phyloP scores from a whole-genome alignment of 164 flowering plant species.

The Liquidambar formosana region DNA sequence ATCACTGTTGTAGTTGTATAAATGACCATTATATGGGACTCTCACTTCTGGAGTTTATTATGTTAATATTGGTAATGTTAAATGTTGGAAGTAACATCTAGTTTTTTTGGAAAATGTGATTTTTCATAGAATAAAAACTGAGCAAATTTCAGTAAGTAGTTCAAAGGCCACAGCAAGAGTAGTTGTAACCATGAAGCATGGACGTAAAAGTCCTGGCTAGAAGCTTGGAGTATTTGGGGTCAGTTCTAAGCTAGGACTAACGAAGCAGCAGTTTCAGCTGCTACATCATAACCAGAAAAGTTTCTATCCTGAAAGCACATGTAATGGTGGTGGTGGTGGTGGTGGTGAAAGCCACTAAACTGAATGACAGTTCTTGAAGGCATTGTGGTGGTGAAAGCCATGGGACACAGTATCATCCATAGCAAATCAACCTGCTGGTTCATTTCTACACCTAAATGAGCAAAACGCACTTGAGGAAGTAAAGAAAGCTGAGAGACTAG shows the following conservation, averaged over 20 bases:
- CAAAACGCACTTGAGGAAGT: constrained; percentile 11
- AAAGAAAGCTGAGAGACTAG: not conserved
- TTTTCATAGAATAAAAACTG: too few species aligned
- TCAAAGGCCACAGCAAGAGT: too few species aligned
- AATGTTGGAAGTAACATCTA: too few species aligned
- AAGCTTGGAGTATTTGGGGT: constrained; percentile 76
- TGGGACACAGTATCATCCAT: constrained; percentile 95
- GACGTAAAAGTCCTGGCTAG: too few species aligned
- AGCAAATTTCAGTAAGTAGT: too few species aligned
- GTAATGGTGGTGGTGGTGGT: constrained; percentile 85
- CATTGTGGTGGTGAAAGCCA: constrained; percentile 96
- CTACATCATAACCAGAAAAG: constrained; percentile 83
- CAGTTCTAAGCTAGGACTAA: constrained; percentile 82
- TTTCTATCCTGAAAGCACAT: constrained; percentile 52
- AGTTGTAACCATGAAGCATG: too few species aligned
- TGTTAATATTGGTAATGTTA: too few species aligned
- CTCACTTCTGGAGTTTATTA: too few species aligned
- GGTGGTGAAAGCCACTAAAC: constrained; percentile 92
- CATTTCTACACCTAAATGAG: constrained; percentile 17
- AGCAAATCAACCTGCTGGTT: constrained; percentile 92
- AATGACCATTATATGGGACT: too few species aligned
- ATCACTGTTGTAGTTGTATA: too few species aligned
- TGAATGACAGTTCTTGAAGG: constrained; percentile 92
- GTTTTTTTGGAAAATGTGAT: too few species aligned
- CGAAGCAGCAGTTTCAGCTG: constrained; percentile 94